Evolutionary conservation across 2,329 filamentous ascomycete genomes (phyloP), one percentile per base, ranked within the genome.

Genomic region (Colletotrichum camelliae): DNA sequence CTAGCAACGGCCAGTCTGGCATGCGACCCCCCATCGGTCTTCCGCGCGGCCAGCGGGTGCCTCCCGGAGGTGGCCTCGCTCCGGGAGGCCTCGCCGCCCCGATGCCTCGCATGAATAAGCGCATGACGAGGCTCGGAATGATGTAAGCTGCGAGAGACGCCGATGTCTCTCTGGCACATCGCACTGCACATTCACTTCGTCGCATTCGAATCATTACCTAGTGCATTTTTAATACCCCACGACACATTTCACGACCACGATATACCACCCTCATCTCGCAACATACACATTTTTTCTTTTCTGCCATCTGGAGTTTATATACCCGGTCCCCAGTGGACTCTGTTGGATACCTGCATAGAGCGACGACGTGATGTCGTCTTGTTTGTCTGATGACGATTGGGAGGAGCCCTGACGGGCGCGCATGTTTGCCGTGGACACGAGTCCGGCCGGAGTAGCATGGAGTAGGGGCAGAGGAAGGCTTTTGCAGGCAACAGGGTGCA

Each of bases 91-190:
- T 75, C 37, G 78, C 76, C 21, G 78, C 76, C 80, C 72, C 80
- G 80, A 85, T 85, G 80, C 87, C 89, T 66, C 86, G 85, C 77
- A 91, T 92, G 90, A 90, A 92, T 85, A 92, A 92, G 86, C 88
- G 91, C 78, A 91, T 90, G 87, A 92, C 91, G 75, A 87, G 91
- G 77, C 81, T 92, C 68, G 90, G 90, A 74, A 91, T 91, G 88
- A 90, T 91, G 85, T 87, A 81, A 85, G 39, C 62, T 57, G 31
- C 58, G 21, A 35, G 16, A 33, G 39, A 48, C 37, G 39, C 37
- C 27, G 4, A 39, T 15, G 27, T 29, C 48, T 65, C 37, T 16
- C 27, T 12, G 55, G 29, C 39, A 21, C 52, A 39, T 60, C 37
- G 7, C 35, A 37, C 18, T 35, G 37, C 65, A 61, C 35, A 35